These are phyloP conservation scores for Talaromyces ruber DNA, from an alignment of 495 filamentous ascomycete genomes.

Conservation along the genomic window DNA sequence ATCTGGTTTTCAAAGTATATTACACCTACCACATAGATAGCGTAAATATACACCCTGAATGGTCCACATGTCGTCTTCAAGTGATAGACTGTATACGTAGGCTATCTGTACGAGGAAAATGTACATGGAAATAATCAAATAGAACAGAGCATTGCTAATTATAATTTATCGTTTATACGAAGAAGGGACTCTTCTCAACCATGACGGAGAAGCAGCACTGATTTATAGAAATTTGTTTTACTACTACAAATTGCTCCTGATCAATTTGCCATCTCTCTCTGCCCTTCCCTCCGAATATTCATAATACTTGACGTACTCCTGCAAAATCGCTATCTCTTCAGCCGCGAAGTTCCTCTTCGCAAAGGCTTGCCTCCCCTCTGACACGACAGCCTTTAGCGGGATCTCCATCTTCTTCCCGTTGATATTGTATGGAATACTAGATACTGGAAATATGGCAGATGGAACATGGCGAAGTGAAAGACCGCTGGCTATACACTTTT, in stretches of 20 bases:
- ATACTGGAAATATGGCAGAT: neutral
- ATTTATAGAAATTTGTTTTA: too few relatives aligned
- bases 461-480: conserved; percentile 3
- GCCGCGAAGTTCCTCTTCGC: neutral
- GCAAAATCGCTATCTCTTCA: neutral
- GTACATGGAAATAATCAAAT: too few relatives aligned
- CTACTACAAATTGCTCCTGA: neutral
- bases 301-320: neutral
- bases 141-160: too few relatives aligned
- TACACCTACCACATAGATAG: too few relatives aligned
- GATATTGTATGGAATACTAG: conserved; percentile 51
- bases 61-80: too few relatives aligned
- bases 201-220: too few relatives aligned
- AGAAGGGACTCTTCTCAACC: too few relatives aligned
- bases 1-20: too few relatives aligned
- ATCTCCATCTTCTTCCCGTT: conserved; percentile 77
- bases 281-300: neutral
- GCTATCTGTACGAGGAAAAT: too few relatives aligned
- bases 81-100: too few relatives aligned
- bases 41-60: too few relatives aligned
- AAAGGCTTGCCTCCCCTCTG: conserved; percentile 9
- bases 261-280: neutral
- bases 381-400: conserved; percentile 67
- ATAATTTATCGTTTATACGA: too few relatives aligned
- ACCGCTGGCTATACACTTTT: neutral